A percentile compares a stretch with the other conserved stretches of the same genome.
phyloP scores from a whole-genome alignment of 2,329 filamentous ascomycete genomes.

The Aspergillus sp. region DNA sequence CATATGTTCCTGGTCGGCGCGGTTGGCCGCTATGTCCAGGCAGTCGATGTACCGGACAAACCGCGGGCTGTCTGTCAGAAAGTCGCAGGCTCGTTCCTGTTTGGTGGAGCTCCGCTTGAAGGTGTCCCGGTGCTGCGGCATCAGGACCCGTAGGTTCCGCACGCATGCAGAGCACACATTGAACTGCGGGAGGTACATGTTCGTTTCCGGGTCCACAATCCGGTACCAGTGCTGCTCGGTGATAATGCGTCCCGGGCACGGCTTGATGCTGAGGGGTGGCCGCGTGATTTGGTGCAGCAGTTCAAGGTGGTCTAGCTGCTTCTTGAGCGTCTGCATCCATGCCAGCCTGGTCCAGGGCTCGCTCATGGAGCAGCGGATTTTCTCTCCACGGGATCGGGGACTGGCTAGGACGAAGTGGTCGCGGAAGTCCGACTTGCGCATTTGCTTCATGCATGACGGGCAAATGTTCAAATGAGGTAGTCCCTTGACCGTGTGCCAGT shows the following conservation, averaged over 20 bases:
- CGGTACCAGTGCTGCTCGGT: slow-evolving; percentile 71
- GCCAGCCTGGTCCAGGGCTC: slow-evolving; percentile 81
- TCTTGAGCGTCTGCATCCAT: slow-evolving; percentile 76
- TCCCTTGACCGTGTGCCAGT: slow-evolving; percentile 78
- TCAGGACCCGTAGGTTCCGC: slow-evolving; percentile 68
- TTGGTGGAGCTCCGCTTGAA: slow-evolving; percentile 57
- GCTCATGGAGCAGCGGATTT: slow-evolving; percentile 76
- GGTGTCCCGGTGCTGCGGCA: slow-evolving; percentile 69
- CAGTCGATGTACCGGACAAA: slow-evolving; percentile 60
- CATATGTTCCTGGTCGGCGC: slow-evolving; percentile 31
- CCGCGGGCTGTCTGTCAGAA: slow-evolving; percentile 63
- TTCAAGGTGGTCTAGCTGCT: slow-evolving; percentile 64
- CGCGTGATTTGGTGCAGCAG: slow-evolving; percentile 70
- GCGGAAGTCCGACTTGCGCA: slow-evolving; percentile 71
- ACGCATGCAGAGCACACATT: slow-evolving; percentile 74
- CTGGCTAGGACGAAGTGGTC: slow-evolving; percentile 65
- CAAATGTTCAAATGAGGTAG: slow-evolving; percentile 77
- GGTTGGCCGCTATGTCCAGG: slow-evolving; percentile 56
- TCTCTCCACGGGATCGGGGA: slow-evolving; percentile 57
- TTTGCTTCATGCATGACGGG: slow-evolving; percentile 71
- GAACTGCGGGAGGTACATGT: slow-evolving; percentile 68
- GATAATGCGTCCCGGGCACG: slow-evolving; percentile 61
- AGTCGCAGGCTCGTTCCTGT: slow-evolving; percentile 63
- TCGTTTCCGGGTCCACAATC: slow-evolving; percentile 67
- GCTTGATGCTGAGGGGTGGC: slow-evolving; percentile 57